These are phyloP conservation scores for Diphasiastrum complanatum DNA, from an alignment of 83 land plant genomes.

Conservation along the genomic window DNA sequence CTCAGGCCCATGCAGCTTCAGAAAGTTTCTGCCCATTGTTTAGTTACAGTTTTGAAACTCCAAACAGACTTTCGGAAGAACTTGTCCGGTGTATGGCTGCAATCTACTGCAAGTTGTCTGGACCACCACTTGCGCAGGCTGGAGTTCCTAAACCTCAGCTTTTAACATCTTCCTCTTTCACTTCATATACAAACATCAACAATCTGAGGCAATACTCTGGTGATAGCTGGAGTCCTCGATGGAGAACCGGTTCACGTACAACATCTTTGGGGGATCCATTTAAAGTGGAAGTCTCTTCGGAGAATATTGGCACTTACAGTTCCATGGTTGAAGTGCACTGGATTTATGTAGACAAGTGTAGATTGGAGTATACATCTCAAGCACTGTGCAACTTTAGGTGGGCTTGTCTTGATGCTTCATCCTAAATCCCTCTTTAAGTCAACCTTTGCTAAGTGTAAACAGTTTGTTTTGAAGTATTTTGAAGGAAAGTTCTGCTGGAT, in stretches of 20 bases:
- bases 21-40: slow-evolving; percentile 34
- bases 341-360: slow-evolving; percentile 48
- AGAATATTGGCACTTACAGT: slow-evolving; percentile 21
- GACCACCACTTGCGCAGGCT: slow-evolving; percentile 24
- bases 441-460: no score
- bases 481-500: no score
- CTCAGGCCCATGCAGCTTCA: slow-evolving; percentile 10
- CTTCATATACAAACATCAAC: slow-evolving; percentile 37
- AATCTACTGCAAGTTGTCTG: slow-evolving; percentile 52
- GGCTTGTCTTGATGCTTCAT: no score
- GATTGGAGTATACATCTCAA: slow-evolving; percentile 45
- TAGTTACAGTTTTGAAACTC: slow-evolving; percentile 53
- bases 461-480: no score
- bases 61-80: slow-evolving; percentile 67
- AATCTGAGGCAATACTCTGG: slow-evolving; percentile 22
- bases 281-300: slow-evolving; percentile 20
- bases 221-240: slow-evolving; percentile 29
- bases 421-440: no score
- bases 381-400: slow-evolving; percentile 63
- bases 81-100: slow-evolving; percentile 72
- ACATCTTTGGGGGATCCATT: slow-evolving; percentile 20
- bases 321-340: slow-evolving; percentile 51
- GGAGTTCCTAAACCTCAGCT: slow-evolving; percentile 25
- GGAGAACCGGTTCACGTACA: slow-evolving; percentile 14
- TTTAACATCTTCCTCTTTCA: slow-evolving; percentile 44